A percentile compares a stretch with the other conserved stretches of the same genome.
phyloP scores from a whole-genome alignment of 305 asterid genomes.

The Fraxinus sp. region DNA sequence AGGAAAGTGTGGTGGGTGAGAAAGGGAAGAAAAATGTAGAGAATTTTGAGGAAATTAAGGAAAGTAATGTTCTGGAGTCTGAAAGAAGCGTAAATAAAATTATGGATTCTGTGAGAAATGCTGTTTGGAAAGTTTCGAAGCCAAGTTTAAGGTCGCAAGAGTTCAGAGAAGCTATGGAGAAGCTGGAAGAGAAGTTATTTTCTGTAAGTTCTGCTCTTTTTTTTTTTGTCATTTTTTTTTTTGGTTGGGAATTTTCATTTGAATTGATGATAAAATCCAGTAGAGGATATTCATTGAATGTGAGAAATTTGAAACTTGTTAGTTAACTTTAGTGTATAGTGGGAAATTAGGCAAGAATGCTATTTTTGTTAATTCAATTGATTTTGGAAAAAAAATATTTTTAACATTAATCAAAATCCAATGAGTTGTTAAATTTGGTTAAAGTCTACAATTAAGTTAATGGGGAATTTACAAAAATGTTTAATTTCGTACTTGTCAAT shows the following conservation, averaged over 20 bases:
- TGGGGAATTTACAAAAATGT: too few species aligned
- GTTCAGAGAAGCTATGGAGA: slow-evolving; percentile 58
- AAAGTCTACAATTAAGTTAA: not conserved
- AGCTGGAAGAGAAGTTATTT: slow-evolving; percentile 64
- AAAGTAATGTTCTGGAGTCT: slow-evolving; percentile 22
- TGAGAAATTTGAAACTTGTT: not conserved
- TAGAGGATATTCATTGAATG: not conserved
- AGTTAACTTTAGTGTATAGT: not conserved
- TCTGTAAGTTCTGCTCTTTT: slow-evolving; percentile 21
- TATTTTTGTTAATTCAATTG: not conserved
- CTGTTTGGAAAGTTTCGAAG: slow-evolving; percentile 81
- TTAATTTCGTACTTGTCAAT: too few species aligned
- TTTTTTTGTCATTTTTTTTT: not conserved
- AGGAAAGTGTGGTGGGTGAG: slow-evolving; percentile 27
- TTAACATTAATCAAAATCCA: not conserved
- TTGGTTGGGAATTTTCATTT: not conserved
- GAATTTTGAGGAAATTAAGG: slow-evolving; percentile 17
- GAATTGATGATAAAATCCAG: not conserved
- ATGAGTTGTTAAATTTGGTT: not conserved
- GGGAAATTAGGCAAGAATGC: not conserved
- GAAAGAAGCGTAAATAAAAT: slow-evolving; percentile 33
- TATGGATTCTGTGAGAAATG: slow-evolving; percentile 50
- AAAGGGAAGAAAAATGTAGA: slow-evolving; percentile 26
- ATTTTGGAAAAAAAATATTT: not conserved
- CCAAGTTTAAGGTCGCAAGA: slow-evolving; percentile 61